Evolutionary conservation across 2,329 filamentous ascomycete genomes (phyloP), one percentile per base, ranked within the genome.

Genomic region (Trichoderma sp.): DNA sequence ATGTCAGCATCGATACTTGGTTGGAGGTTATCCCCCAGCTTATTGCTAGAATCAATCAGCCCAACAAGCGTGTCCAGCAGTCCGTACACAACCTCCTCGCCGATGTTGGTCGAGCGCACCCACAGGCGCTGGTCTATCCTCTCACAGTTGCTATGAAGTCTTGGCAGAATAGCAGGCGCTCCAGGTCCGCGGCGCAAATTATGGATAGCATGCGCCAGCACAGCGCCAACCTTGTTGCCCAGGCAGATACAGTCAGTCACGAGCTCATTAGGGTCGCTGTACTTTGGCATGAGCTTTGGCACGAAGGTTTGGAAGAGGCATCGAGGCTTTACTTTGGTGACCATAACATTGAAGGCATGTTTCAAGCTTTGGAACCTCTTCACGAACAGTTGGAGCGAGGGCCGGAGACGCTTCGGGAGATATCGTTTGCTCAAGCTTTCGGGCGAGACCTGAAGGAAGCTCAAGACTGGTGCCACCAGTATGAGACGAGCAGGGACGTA

Each of bases 141-240:
- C 86, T 99, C 76, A 99, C 96, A 0, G 96, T 99, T 21, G 95
- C 96, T 16, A 97, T 97, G 90, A 99, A 99, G 80, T 97, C 96
- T 1, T 84, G 84, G 74, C 92, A 96, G 73, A 91, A 93, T 71
- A 89, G 91, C 40, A 88, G 92, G 70, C 89, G 96, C 69, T 96
- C 94, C 35, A 90, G 93, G 75, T 97, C 94, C 49, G 96, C 96
- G 4, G 91, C 89, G 37, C 90, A 94, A 73, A 97, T 99, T 75
- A 97, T 99, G 94, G 94, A 98, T 72, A 97, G 91, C 76, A 97
- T 99, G 93, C 91, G 94, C 49, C 92, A 95, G 74, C 96, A 99
- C 78, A 98, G 94, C 77, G 90, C 93, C 24, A 91, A 89, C 74
- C 87, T 99, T 43, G 96, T 99, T 10, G 93, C 97, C 73, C 96